Conservation (phyloP, 1,284 basidiomycete genomes). For the Microbotryum saponariae region DNA sequence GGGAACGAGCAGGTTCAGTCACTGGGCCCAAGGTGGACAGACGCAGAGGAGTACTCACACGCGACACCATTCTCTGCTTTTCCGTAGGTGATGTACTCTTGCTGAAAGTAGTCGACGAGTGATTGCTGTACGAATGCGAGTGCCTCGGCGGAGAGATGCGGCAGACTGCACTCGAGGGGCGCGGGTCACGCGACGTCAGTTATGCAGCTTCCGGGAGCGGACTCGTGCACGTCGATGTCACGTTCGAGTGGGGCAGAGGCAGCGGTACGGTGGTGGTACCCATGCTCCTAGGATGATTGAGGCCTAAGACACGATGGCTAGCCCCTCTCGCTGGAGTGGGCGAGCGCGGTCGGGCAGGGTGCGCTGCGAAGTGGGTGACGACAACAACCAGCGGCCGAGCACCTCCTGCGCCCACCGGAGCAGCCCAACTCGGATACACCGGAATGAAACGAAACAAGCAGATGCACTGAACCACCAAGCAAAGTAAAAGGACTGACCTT, state of each 20-base stretch:
- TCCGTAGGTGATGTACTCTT: conserved; percentile 64
- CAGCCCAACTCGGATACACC: neutral
- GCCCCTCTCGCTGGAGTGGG: neutral
- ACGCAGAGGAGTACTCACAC: conserved; percentile 50
- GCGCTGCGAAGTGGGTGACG: too few relatives aligned
- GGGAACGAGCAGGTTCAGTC: neutral
- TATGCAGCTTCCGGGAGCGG: too few relatives aligned
- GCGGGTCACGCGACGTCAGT: conserved; percentile 4
- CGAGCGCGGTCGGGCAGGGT: too few relatives aligned
- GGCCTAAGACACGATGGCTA: neutral
- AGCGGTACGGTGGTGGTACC: too few relatives aligned
- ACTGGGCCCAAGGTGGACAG: too few relatives aligned
- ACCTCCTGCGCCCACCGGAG: neutral
- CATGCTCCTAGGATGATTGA: neutral
- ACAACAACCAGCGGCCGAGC: neutral
- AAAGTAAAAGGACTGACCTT: conserved; percentile 51
- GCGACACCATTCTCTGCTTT: conserved; percentile 61
- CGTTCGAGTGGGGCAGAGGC: too few relatives aligned
- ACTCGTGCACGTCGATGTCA: neutral
- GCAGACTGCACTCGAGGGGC: conserved; percentile 50
- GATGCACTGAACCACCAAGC: neutral
- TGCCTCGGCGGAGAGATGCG: conserved; percentile 58
- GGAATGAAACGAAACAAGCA: neutral
- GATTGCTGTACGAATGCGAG: conserved; percentile 61
- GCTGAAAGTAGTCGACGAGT: conserved; percentile 63